A percentile compares a stretch with the other conserved stretches of the same genome.
phyloP scores from a whole-genome alignment of 2,329 filamentous ascomycete species.

The Fusarium sp. region DNA sequence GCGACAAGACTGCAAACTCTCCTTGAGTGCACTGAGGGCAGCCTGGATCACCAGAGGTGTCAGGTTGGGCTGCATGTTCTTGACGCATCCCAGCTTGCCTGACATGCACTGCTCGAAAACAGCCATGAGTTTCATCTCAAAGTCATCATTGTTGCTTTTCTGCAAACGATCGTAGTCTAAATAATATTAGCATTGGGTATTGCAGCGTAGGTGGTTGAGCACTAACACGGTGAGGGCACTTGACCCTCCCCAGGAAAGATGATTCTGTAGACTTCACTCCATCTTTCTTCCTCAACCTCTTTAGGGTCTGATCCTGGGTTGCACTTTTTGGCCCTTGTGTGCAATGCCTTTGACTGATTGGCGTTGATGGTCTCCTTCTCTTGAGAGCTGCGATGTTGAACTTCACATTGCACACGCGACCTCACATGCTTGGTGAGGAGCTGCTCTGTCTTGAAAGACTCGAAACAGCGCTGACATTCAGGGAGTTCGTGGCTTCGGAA shows the following conservation, averaged over 20 bases:
- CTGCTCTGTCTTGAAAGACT: slow-evolving; percentile 8
- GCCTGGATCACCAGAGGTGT: neutral
- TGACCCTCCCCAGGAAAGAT: slow-evolving; percentile 26
- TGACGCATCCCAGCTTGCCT: neutral
- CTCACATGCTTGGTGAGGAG: slow-evolving; percentile 18
- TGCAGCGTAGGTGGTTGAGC: slow-evolving; percentile 2
- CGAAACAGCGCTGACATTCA: slow-evolving; percentile 26
- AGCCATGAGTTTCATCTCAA: slow-evolving; percentile 3
- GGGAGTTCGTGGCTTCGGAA: slow-evolving; percentile 29
- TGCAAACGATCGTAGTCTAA: slow-evolving; percentile 21
- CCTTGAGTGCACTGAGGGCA: slow-evolving; percentile 2
- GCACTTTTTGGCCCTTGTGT: slow-evolving; percentile 6
- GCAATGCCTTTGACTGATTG: slow-evolving; percentile 14
- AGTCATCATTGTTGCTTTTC: slow-evolving; percentile 1
- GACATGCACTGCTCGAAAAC: slow-evolving; percentile 11
- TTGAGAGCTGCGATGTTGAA: slow-evolving; percentile 4
- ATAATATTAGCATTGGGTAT: slow-evolving; percentile 5
- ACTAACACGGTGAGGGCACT: slow-evolving; percentile 32
- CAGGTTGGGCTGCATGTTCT: neutral
- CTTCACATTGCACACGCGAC: slow-evolving; percentile 4
- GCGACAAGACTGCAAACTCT: slow-evolving; percentile 10
- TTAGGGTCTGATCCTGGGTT: neutral
- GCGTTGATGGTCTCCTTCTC: slow-evolving; percentile 23
- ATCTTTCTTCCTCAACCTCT: slow-evolving; percentile 32
- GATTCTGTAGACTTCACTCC: slow-evolving; percentile 27